Percentiles rank a stretch among this genome's conserved stretches.
Evolutionary conservation across 768 basidiomycete genomes (phyloP).

Genomic region (Trametes cubensis): DNA sequence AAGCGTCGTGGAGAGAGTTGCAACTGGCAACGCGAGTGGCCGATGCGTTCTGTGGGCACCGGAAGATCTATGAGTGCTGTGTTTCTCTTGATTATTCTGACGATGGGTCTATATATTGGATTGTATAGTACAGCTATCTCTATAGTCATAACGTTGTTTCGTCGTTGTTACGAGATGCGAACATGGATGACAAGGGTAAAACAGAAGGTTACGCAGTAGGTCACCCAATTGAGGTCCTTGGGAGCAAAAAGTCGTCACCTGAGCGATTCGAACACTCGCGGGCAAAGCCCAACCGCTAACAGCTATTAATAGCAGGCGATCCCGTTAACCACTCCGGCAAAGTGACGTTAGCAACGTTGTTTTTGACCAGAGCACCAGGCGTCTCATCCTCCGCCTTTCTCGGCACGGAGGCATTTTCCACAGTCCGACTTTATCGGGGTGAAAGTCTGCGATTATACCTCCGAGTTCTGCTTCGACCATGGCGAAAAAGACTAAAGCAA

Average conservation of each 20-base stretch:
- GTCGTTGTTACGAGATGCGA: too few relatives aligned
- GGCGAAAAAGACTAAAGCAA: conserved; percentile 13
- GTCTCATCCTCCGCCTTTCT: not conserved
- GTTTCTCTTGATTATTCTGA: not conserved
- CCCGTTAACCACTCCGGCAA: conserved; percentile 93
- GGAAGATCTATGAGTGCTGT: conserved; percentile 21
- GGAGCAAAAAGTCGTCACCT: conserved; percentile 54
- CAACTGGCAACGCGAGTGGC: conserved; percentile 78
- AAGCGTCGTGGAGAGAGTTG: conserved; percentile 69
- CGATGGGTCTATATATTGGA: not conserved
- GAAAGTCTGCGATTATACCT: not conserved
- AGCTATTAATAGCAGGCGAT: conserved; percentile 45
- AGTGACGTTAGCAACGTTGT: conserved; percentile 52
- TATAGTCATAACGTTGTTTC: too few relatives aligned
- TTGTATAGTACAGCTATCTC: too few relatives aligned
- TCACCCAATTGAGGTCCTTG: not conserved
- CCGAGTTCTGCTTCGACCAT: not conserved
- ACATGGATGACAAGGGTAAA: too few relatives aligned
- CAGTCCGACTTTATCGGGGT: conserved; percentile 7
- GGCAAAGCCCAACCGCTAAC: conserved; percentile 61
- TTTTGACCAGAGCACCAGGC: too few relatives aligned
- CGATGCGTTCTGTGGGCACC: conserved; percentile 82
- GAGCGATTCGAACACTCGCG: conserved; percentile 66
- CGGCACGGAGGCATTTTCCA: conserved; percentile 6
- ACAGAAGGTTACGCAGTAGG: too few relatives aligned